A percentile compares a stretch with the other conserved stretches of the same genome.
Conservation (phyloP, 257 asterid genomes). For the Buddleja alternifolia region DNA sequence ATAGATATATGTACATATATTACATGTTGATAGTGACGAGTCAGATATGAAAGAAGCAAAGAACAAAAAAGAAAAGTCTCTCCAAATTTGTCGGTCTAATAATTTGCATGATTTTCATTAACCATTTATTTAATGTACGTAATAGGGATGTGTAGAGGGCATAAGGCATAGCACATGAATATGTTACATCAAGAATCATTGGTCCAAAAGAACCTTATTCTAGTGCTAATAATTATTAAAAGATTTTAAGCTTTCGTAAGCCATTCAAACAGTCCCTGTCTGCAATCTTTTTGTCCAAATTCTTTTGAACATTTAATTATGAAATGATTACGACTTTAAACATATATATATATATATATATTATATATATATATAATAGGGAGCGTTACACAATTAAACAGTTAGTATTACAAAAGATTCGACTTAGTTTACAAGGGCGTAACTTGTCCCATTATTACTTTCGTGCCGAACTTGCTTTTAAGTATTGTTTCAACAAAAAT, state of each 20-base stretch:
- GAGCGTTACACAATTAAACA: no score
- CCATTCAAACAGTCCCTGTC: neutral
- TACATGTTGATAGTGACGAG: neutral
- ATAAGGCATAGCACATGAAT: neutral
- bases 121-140: no score
- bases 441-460: neutral
- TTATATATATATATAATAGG: no score
- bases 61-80: neutral
- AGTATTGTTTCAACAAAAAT: no score
- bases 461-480: no score
- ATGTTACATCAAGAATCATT: neutral
- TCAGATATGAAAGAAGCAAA: neutral
- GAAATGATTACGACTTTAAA: neutral
- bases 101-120: neutral
- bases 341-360: no score
- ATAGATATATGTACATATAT: no score
- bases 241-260: neutral
- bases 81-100: neutral
- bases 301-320: neutral
- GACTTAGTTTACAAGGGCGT: neutral
- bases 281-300: neutral
- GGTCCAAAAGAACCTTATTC: neutral
- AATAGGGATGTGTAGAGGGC: no score
- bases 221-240: neutral
- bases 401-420: no score